Conservation (phyloP, 192 early-diverging fungal genomes). For the Rhizophlyctis rosea region DNA sequence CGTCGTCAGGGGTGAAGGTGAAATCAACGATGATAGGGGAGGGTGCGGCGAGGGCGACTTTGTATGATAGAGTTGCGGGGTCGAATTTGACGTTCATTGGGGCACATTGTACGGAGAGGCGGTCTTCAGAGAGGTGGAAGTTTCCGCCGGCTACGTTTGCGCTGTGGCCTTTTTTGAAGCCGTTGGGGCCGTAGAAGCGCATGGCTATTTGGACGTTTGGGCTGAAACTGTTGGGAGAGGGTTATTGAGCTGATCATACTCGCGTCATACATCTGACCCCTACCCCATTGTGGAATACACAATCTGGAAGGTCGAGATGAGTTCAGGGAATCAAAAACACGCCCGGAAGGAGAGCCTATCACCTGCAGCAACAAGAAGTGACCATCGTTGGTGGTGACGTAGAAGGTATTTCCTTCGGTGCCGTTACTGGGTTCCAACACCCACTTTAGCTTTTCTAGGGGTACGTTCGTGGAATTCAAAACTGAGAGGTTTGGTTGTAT, state of each 20-base stretch:
- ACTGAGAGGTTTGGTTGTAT: too few relatives aligned
- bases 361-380: conserved; percentile 83
- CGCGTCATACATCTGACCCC: conserved; percentile 10
- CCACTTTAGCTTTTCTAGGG: conserved; percentile 37
- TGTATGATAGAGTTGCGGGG: conserved; percentile 38
- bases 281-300: conserved; percentile 78
- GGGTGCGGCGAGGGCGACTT: conserved; percentile 44
- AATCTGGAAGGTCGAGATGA: too few relatives aligned
- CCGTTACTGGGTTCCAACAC: conserved; percentile 40
- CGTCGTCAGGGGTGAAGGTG: conserved; percentile 63
- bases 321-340: neutral
- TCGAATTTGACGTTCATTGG: conserved; percentile 60
- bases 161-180: conserved; percentile 59
- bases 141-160: conserved; percentile 61
- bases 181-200: conserved; percentile 68
- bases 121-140: conserved; percentile 69
- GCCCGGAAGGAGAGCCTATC: neutral
- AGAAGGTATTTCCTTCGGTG: conserved; percentile 88
- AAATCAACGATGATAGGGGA: conserved; percentile 64
- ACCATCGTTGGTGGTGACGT: conserved; percentile 71
- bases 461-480: conserved; percentile 11
- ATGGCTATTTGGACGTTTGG: conserved; percentile 38
- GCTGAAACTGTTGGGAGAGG: conserved; percentile 9
- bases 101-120: conserved; percentile 73
- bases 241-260: neutral